Conservation (phyloP, 208 protist species). For the Trichomonas tenax region DNA sequence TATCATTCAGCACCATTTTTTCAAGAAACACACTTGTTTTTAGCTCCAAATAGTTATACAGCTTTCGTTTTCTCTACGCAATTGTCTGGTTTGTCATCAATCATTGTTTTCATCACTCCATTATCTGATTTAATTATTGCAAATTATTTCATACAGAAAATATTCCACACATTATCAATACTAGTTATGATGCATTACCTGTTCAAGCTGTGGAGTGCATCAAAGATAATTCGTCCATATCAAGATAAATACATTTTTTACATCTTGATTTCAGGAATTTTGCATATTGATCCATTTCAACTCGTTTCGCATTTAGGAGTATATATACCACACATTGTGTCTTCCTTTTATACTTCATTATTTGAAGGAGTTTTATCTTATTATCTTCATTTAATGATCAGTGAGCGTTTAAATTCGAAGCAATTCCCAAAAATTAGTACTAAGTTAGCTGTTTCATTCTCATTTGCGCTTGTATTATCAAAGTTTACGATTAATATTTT, state of each 20-base stretch:
- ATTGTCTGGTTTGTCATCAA: neutral
- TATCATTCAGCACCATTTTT: neutral
- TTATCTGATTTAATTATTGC: neutral
- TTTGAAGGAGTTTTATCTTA: neutral
- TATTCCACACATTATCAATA: neutral
- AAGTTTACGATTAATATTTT: neutral
- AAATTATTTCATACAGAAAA: neutral
- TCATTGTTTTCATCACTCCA: neutral
- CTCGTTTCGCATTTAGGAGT: neutral
- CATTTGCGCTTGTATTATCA: neutral
- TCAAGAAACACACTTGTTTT: neutral
- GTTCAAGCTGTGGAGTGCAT: neutral
- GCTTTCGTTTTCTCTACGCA: neutral
- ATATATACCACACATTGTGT: neutral
- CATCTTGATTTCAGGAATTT: neutral
- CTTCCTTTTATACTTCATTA: neutral
- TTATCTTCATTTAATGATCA: neutral
- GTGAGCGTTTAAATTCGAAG: neutral
- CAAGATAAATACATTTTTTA: neutral
- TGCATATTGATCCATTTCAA: neutral
- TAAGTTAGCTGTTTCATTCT: neutral
- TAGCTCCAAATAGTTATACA: neutral
- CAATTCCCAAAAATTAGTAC: neutral
- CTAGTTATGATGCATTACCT: neutral
- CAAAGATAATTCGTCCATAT: neutral